Evolutionary conservation across 768 basidiomycete species (phyloP), one percentile per base, ranked within the genome.

Genomic region (Serendipita indica): DNA sequence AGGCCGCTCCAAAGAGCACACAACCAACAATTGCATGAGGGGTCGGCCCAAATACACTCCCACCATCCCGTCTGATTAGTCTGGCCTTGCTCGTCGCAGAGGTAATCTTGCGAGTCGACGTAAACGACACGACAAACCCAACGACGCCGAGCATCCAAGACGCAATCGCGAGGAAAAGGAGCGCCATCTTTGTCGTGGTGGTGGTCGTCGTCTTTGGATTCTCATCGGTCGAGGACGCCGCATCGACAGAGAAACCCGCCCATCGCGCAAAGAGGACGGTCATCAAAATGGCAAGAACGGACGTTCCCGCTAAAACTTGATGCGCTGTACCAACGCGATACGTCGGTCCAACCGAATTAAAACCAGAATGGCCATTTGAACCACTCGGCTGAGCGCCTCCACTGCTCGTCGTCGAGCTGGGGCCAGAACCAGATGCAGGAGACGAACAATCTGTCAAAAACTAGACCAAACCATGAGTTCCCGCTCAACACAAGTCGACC

Each of bases 11-110:
- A 66, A 84, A 85, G 14, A 89, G 75, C 16, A 76, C 76, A 39
- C 89, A 70, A 33, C 84, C 83, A 1, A 77, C 81, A 66, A 75
- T 73, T 32, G 83, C 79, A 65, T 89, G 88, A 5, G 68, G 66
- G 1, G 87, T 88, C 60, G 70, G 72, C 43, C 88, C 74, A 60
- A 70, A 60, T 39, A 68, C 62, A 12, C 72, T 66, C 13, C 62
- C 56, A 20, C 45, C 70, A 43, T 37, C 65, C 45, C 73, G 72
- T 62, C 69, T 74, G 39, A 66, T 58, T 4, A 70, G 16, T n/a
- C n/a, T n/a, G n/a, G n/a, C n/a, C n/a, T n/a, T n/a, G 39, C 27
- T 33, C 22, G 35, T 59, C 3, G 6, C 12, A 33, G 62, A 60
- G 30, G 63, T 39, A 20, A 63, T 60, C n/a, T 64, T 62, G 37